Evolutionary conservation across 2,329 filamentous ascomycete species (phyloP).

Genomic region (Stagonosporopsis rhizophila): DNA sequence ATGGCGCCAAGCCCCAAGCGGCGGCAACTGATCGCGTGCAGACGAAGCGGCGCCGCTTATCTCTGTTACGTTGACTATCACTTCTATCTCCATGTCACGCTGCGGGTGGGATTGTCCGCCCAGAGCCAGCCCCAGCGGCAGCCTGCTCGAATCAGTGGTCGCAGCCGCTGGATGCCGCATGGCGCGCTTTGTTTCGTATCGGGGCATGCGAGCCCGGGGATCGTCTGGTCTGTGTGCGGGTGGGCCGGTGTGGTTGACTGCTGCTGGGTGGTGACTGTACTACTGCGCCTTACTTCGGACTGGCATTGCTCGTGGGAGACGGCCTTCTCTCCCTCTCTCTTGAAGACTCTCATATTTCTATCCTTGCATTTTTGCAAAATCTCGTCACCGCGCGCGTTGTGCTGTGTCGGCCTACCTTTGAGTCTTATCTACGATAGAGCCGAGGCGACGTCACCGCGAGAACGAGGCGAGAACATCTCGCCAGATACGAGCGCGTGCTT

Average conservation of each 20-base stretch:
- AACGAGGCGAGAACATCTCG: not conserved
- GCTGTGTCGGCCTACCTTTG: not conserved
- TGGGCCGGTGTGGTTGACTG: constrained; percentile 17
- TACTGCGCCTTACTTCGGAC: constrained; percentile 1
- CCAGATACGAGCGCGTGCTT: not conserved
- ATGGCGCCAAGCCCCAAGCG: constrained; percentile 32
- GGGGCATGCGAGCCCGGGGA: constrained; percentile 37
- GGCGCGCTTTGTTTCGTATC: constrained; percentile 26
- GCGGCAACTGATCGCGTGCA: constrained; percentile 30
- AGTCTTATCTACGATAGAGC: constrained; percentile 18
- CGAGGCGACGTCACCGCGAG: constrained; percentile 16
- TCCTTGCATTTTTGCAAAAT: not conserved
- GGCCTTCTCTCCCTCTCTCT: not conserved
- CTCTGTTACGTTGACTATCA: not conserved
- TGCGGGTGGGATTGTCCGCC: constrained; percentile 10
- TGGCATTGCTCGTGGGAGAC: constrained; percentile 9
- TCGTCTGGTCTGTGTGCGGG: constrained; percentile 28
- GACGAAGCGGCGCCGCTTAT: constrained; percentile 18
- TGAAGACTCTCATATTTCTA: not conserved
- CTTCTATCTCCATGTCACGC: constrained; percentile 21
- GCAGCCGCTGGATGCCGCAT: constrained; percentile 26
- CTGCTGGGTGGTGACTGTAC: constrained; percentile 26
- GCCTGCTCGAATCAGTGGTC: constrained; percentile 21
- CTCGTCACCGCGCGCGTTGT: not conserved
- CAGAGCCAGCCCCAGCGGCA: constrained; percentile 22